Evolutionary conservation across 257 asterid genomes (phyloP).

Genomic region (Forsythia suspensa): DNA sequence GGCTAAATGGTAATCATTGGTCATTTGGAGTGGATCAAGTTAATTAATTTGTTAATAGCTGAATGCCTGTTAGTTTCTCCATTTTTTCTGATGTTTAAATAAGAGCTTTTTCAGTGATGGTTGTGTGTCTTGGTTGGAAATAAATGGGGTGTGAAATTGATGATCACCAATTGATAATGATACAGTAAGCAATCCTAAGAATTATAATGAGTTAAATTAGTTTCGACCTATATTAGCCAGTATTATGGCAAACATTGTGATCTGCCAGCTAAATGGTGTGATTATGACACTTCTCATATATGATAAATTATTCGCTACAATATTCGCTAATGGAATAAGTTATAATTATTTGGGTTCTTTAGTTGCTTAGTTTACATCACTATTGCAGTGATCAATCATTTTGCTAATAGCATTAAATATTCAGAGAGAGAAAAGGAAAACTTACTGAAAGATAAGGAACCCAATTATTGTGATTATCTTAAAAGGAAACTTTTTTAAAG

Average conservation of each 20-base stretch:
- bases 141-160: conserved; percentile 6
- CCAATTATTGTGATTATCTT: background rate
- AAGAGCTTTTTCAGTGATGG: background rate
- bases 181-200: background rate
- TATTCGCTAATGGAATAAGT: background rate
- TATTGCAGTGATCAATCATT: background rate
- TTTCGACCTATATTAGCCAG: background rate
- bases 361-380: background rate
- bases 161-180: background rate
- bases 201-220: background rate
- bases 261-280: background rate
- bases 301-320: background rate
- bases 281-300: conserved; percentile 2
- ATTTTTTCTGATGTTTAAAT: background rate
- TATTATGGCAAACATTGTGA: background rate
- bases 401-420: background rate
- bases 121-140: background rate
- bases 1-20: conserved; percentile 75
- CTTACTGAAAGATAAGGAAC: background rate
- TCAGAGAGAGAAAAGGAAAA: background rate
- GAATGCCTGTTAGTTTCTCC: background rate
- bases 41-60: background rate
- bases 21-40: background rate
- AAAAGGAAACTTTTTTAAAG: background rate
- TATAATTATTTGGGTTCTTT: background rate